Evolutionary conservation across 768 basidiomycete genomes (phyloP), one percentile per base, ranked within the genome.

Genomic region (Boletus insuetus): DNA sequence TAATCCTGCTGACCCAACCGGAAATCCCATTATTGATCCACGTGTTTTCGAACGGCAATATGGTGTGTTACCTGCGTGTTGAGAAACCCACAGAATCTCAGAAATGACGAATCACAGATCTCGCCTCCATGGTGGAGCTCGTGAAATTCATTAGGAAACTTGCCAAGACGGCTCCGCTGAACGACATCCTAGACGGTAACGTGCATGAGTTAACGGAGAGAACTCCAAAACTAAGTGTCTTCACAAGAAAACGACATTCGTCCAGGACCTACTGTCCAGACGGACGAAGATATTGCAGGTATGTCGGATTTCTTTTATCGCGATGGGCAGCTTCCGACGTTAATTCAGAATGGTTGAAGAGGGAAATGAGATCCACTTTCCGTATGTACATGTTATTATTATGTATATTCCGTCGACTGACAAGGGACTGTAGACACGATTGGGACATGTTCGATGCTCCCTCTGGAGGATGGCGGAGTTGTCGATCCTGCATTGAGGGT

Each of bases 381-480:
- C 51, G 51, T 44, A n/a, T 31, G 45, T 46, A 4, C 31, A 32
- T 31, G 17, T 17, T 19, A 3, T 22, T 17, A 34, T 20, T 6
- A 16, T 13, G 9, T 14, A n/a, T 7, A 41, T 22, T 34, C 6
- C 11, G 40, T 42, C 20, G 19, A 17, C 20, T 42, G 31, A 50
- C 26, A 16, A 22, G 11, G 9, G 20, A 14, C 19, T 24, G 22
- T 44, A 51, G 51, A 51, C 22, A 44, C 51, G 8, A 29, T 51
- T 4, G 51, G 51, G 42, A 44, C 51, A 19, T 44, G 51, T 44
- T 51, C 51, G 11, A 51, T 51, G 32, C 42, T 51, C n/a, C 51
- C 51, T 26, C 8, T 37, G 34, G 51, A 51, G 12, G 51, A 51
- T 8, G 51, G 49, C 1, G 49, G 51, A n/a, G 42, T 51, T 4